Base-by-base conservation (phyloP, 169 alveolate species). In the Theileria parva region DNA sequence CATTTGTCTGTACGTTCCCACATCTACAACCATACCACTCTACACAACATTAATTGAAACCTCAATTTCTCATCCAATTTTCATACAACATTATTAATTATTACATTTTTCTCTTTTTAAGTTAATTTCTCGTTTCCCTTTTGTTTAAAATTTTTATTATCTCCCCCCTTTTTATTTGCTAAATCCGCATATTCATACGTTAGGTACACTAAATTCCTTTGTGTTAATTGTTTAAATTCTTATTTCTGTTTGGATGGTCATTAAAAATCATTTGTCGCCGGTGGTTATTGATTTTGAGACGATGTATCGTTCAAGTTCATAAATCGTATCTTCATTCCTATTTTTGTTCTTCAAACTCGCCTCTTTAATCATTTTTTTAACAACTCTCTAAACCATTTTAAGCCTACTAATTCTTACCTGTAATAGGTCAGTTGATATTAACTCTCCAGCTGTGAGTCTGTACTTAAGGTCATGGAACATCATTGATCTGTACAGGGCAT, bases 401-500 rank as follows among this genome's bases (percentile, higher is more conserved):
- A n/a, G 19, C 50, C 27, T n/a, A 17, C 23, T 5, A 11, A 28
- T 63, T 25, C 74, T 9, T 51, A 83, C 89, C 86, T 85, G 91
- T 72, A 85, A 61, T n/a, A 85, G 37, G 19, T 48, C 85, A 8
- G 91, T 85, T 17, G 91, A 63, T 30, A 85, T 32, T 44, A 85
- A 55, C 53, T 85, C 91, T 12, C 74, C 53, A 25, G 91, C 91
- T 0, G 91, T 74, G 6, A 85, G 61, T 32, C 91, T 67, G 57
- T 67, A 78, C 34, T 81, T 44, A 9, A 28, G 44, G 53, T 85
- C 91, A 27, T 78, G 80, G 44, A 78, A 68, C 91, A 91, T 64
- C 95, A 91, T 91, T 25, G 93, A 87, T 68, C 86, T 87, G 75
- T 83, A 91, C 13, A 91, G 83, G 17, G 86, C 51, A 44, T 91